These are phyloP conservation scores for Themeda triandra DNA, from an alignment of 176 grass and related monocot genomes.

Conservation along the genomic window DNA sequence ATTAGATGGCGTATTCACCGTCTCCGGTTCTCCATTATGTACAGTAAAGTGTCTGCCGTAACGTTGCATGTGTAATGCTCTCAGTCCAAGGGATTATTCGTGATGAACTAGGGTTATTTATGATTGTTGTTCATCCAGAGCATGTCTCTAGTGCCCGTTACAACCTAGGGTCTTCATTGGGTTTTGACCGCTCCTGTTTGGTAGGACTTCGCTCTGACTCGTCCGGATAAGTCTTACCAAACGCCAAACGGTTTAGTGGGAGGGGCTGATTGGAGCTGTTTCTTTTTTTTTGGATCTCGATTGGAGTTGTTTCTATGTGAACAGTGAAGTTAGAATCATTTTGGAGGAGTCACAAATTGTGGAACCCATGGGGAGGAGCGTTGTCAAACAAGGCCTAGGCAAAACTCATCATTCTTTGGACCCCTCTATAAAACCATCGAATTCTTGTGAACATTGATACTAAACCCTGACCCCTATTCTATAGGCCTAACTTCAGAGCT, in stretches of 20 bases:
- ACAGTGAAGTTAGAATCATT: too few species aligned
- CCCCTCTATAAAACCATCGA: not conserved
- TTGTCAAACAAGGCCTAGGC: too few species aligned
- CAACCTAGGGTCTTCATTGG: not conserved
- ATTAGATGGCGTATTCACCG: not conserved
- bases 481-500: not conserved
- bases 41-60: not conserved
- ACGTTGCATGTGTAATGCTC: not conserved
- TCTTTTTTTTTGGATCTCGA: too few species aligned
- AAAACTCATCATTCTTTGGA: not conserved
- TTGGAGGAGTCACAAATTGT: too few species aligned
- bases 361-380: too few species aligned
- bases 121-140: not conserved
- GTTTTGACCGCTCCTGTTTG: not conserved
- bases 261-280: too few species aligned
- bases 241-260: too few species aligned
- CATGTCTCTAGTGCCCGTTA: not conserved
- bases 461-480: not conserved
- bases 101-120: not conserved
- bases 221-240: accelerated
- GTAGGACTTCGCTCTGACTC: too few species aligned
- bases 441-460: not conserved
- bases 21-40: not conserved
- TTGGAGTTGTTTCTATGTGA: too few species aligned
- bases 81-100: not conserved